phyloP scores from a whole-genome alignment of 768 basidiomycete species.

The Tylopilus balloui region DNA sequence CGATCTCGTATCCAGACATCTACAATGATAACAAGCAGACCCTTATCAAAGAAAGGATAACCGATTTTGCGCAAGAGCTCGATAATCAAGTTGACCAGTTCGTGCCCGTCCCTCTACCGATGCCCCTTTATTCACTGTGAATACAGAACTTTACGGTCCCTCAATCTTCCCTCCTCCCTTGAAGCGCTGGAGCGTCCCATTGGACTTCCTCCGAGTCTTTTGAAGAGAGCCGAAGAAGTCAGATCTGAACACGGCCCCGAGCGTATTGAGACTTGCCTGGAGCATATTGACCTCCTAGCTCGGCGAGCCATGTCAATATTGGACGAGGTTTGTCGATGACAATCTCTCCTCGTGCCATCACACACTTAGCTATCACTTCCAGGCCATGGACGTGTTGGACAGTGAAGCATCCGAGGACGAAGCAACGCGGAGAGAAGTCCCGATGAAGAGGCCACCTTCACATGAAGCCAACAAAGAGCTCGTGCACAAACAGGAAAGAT shows the following conservation, averaged over 20 bases:
- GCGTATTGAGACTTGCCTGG: conserved; percentile 65
- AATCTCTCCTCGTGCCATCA: neutral
- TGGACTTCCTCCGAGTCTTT: conserved; percentile 82
- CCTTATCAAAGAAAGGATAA: conserved; percentile 64
- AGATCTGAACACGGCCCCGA: conserved; percentile 70
- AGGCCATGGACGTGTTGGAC: conserved; percentile 91
- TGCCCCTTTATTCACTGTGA: conserved; percentile 4
- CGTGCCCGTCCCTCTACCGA: conserved; percentile 19
- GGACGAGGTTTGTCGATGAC: conserved; percentile 57
- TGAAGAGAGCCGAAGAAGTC: conserved; percentile 84
- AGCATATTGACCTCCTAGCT: conserved; percentile 66
- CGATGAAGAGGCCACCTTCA: conserved; percentile 57
- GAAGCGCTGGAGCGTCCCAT: conserved; percentile 85
- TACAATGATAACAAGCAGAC: conserved; percentile 79
- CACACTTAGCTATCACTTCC: neutral
- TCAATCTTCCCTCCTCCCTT: conserved; percentile 80
- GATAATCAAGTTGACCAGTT: conserved; percentile 61
- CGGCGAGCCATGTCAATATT: conserved; percentile 56
- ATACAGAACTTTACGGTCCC: conserved; percentile 55
- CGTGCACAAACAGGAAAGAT: conserved; percentile 64
- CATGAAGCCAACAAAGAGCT: conserved; percentile 76
- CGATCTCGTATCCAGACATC: conserved; percentile 48
- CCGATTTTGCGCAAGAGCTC: conserved; percentile 54
- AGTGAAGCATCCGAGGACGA: conserved; percentile 86
- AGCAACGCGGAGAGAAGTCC: conserved; percentile 48